Evolutionary conservation across 2,329 filamentous ascomycete genomes (phyloP).

Genomic region (Aspergillus pseudonomiae): DNA sequence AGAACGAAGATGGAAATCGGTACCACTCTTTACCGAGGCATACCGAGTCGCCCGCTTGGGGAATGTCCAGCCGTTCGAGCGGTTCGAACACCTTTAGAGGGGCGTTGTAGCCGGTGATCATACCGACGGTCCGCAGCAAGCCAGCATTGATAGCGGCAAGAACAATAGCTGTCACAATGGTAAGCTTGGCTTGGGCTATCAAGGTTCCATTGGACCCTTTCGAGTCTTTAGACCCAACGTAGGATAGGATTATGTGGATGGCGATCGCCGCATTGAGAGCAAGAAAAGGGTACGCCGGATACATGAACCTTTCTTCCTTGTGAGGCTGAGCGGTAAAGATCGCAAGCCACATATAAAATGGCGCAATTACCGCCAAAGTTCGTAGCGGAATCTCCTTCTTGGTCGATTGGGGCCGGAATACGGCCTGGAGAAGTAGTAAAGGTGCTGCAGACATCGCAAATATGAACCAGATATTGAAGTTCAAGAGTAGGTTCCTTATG

Average conservation of each 20-base stretch:
- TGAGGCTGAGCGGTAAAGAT: conserved; percentile 94
- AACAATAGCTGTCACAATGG: conserved; percentile 62
- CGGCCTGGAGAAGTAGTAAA: conserved; percentile 72
- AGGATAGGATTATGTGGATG: conserved; percentile 76
- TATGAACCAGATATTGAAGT: conserved; percentile 94
- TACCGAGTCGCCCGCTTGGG: conserved; percentile 67
- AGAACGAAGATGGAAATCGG: conserved; percentile 91
- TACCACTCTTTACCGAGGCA: conserved; percentile 99
- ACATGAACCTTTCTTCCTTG: conserved; percentile 99
- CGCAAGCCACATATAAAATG: conserved; percentile 91
- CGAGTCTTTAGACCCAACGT: conserved; percentile 71
- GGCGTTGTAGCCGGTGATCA: conserved; percentile 80
- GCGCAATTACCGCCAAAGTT: conserved; percentile 74
- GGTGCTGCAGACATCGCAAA: conserved; percentile 76
- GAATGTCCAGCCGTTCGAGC: conserved; percentile 53
- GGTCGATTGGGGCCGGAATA: conserved; percentile 62
- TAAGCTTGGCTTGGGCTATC: conserved; percentile 73
- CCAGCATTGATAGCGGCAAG: conserved; percentile 68
- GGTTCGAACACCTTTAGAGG: conserved; percentile 67
- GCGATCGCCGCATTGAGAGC: conserved; percentile 85
- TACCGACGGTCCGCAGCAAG: conserved; percentile 72
- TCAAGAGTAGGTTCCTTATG: conserved; percentile 83
- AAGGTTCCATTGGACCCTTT: conserved; percentile 70
- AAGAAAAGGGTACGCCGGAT: conserved; percentile 88
- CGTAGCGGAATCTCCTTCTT: conserved; percentile 72